Conservation (phyloP, 768 basidiomycete species). For the Phlegmacium glaucopus region DNA sequence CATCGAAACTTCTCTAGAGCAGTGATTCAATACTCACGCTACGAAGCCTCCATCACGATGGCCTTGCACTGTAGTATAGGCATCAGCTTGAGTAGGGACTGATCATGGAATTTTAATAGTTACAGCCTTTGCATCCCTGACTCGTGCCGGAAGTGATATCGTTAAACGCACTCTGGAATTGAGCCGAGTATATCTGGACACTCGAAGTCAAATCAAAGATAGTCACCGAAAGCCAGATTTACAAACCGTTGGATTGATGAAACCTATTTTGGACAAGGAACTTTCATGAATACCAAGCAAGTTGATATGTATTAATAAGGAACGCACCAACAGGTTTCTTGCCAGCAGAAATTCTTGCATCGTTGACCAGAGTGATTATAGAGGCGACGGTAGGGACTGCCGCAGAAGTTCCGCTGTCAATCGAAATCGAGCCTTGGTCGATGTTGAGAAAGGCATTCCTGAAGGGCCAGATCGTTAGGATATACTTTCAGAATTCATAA, state of each 20-base stretch:
- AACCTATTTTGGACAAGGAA: slow-evolving; percentile 18
- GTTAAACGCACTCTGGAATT: slow-evolving; percentile 34
- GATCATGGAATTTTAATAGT: slow-evolving; percentile 4
- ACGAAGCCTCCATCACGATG: slow-evolving; percentile 29
- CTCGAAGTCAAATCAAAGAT: slow-evolving; percentile 16
- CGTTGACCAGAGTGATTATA: slow-evolving; percentile 50
- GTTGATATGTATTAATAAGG: not conserved
- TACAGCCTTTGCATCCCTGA: slow-evolving; percentile 42
- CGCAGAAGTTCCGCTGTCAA: slow-evolving; percentile 40
- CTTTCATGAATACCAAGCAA: slow-evolving; percentile 16
- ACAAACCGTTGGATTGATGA: slow-evolving; percentile 42
- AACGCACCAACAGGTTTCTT: slow-evolving; percentile 40
- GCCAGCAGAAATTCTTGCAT: slow-evolving; percentile 38
- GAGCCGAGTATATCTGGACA: slow-evolving; percentile 18
- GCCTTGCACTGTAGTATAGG: slow-evolving; percentile 26
- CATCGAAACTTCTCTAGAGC: too few species aligned
- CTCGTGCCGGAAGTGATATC: slow-evolving; percentile 37
- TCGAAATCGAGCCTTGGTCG: slow-evolving; percentile 12
- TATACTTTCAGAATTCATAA: not conserved
- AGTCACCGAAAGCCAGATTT: not conserved
- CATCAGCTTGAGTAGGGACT: not conserved
- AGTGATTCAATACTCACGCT: slow-evolving; percentile 23
- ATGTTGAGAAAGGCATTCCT: slow-evolving; percentile 14
- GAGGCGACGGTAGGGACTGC: slow-evolving; percentile 35
- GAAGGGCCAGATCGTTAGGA: not conserved